These are phyloP conservation scores for Magnusiomyces tetraspermus DNA, from an alignment of 1,139 yeast genomes.

Conservation along the genomic window DNA sequence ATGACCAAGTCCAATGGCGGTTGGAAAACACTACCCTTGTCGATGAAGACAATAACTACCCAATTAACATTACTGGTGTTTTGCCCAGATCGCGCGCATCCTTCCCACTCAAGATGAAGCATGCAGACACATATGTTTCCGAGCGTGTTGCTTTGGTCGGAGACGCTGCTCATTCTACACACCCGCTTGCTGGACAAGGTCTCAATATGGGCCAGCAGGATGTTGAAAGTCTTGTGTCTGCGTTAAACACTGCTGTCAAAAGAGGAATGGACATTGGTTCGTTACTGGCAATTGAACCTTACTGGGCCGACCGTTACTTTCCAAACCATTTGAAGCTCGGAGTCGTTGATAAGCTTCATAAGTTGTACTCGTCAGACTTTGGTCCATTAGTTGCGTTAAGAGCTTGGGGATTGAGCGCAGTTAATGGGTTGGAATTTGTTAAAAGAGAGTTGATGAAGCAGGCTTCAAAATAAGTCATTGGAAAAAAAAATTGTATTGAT, in stretches of 20 bases:
- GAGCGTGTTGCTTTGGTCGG: conserved; percentile 88
- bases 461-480: conserved; percentile 34
- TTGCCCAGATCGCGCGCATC: conserved; percentile 64
- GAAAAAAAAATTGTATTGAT: background rate
- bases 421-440: conserved; percentile 53
- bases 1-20: conserved; percentile 69
- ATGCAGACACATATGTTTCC: conserved; percentile 79
- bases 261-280: conserved; percentile 88
- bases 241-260: conserved; percentile 58
- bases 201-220: conserved; percentile 97
- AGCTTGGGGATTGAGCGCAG: conserved; percentile 61
- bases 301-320: conserved; percentile 73
- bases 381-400: conserved; percentile 67
- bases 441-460: conserved; percentile 49
- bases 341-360: conserved; percentile 85
- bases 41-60: conserved; percentile 46
- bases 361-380: conserved; percentile 67
- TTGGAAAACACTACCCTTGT: conserved; percentile 36
- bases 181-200: conserved; percentile 97
- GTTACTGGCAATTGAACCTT: conserved; percentile 73
- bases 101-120: conserved; percentile 82
- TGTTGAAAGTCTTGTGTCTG: conserved; percentile 58
- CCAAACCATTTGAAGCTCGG: conserved; percentile 74
- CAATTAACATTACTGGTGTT: conserved; percentile 53
- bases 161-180: conserved; percentile 97